Conservation (phyloP, 176 grass and related monocot species). For the Raddia guianensis region DNA sequence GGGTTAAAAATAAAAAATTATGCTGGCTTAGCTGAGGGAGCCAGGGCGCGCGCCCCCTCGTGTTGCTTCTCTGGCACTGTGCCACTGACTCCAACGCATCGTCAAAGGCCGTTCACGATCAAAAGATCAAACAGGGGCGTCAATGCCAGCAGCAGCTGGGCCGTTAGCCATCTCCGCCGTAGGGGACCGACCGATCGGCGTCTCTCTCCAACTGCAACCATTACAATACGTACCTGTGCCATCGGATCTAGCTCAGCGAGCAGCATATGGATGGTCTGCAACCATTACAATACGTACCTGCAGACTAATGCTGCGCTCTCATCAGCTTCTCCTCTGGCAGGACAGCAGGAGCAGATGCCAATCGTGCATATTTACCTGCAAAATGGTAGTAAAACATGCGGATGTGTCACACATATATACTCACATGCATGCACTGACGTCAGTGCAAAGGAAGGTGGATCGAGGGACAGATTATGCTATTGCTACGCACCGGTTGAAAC, state of each 20-base stretch:
- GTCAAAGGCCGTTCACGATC: conserved; percentile 33
- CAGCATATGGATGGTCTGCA: not conserved
- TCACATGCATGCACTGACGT: not conserved
- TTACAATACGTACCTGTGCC: conserved; percentile 26
- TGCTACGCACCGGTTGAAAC: conserved; percentile 26
- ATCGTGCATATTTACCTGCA: conserved; percentile 1
- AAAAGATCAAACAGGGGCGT: not conserved
- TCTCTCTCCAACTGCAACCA: conserved; percentile 26
- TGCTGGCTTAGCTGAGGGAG: no score
- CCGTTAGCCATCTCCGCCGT: conserved; percentile 20
- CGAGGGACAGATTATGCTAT: conserved; percentile 33
- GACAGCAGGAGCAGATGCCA: conserved; percentile 14
- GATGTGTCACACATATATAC: conserved; percentile 20
- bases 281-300: conserved; percentile 16
- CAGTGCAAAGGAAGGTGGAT: conserved; percentile 31
- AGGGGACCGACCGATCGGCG: conserved; percentile 20
- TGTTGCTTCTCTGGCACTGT: no score
- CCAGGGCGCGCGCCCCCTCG: no score
- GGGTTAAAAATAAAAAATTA: no score
- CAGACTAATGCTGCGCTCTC: not conserved
- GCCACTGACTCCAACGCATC: no score
- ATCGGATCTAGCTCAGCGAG: conserved; percentile 16
- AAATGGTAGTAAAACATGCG: conserved; percentile 12
- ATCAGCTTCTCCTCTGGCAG: not conserved
- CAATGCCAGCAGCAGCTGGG: not conserved